Percentiles rank a stretch among this genome's conserved stretches.
Evolutionary conservation across 2,329 filamentous ascomycete species (phyloP).

Genomic region (Bipolaris cookei): DNA sequence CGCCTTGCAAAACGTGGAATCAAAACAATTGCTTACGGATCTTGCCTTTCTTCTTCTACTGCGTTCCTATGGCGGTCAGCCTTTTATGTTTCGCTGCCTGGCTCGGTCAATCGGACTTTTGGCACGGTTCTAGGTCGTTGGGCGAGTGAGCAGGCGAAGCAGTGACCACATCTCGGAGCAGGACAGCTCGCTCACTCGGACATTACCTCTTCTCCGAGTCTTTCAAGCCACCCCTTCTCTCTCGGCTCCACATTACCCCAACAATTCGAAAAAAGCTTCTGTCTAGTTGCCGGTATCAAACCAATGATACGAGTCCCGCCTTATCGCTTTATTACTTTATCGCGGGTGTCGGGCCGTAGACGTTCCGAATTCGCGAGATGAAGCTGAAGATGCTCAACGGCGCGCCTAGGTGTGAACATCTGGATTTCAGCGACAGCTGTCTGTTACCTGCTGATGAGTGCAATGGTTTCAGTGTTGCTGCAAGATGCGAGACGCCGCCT

Average conservation of each 20-base stretch:
- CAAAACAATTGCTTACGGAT: neutral
- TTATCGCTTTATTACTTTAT: neutral
- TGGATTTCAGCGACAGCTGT: conserved; percentile 62
- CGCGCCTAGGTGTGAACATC: conserved; percentile 61
- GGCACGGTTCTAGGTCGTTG: neutral
- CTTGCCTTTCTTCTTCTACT: too few species aligned
- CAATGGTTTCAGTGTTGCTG: conserved; percentile 39
- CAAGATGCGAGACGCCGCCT: neutral
- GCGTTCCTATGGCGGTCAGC: neutral
- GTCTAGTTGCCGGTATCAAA: neutral
- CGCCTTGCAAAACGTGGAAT: neutral
- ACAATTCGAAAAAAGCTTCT: neutral
- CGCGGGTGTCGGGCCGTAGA: conserved; percentile 1
- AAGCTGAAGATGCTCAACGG: conserved; percentile 63
- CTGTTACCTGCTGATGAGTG: conserved; percentile 61
- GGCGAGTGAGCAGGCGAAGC: neutral
- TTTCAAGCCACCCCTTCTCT: neutral
- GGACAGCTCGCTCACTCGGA: neutral
- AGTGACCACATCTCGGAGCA: conserved; percentile 2
- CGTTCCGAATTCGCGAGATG: conserved; percentile 24
- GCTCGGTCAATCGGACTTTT: conserved; percentile 9
- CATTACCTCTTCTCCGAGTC: conserved; percentile 9
- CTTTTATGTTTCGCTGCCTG: conserved; percentile 2
- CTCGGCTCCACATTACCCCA: conserved; percentile 5
- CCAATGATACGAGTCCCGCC: neutral